Percentiles rank a stretch among this genome's conserved stretches.
Conservation (phyloP, 495 filamentous ascomycete species). For the Sabuloglossum arenarium region DNA sequence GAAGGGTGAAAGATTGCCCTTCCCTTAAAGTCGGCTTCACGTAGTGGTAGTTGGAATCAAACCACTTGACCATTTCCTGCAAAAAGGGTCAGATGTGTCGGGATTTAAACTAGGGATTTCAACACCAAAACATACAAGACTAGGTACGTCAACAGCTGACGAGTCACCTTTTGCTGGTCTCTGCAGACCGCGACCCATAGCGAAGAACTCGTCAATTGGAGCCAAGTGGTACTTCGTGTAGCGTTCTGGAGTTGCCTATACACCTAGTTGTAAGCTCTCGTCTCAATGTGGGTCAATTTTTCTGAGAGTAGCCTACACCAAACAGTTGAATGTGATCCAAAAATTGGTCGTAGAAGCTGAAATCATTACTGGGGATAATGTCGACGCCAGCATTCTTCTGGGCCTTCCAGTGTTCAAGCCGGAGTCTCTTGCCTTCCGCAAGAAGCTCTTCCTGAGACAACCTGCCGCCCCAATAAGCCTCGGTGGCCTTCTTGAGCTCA, state of each 20-base stretch:
- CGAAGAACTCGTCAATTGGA: conserved; percentile 91
- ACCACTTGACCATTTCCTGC: conserved; percentile 99
- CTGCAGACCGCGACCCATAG: conserved; percentile 97
- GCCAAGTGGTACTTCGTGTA: conserved; percentile 73
- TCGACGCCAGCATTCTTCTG: conserved; percentile 95
- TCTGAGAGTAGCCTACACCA: conserved; percentile 38
- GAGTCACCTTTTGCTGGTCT: conserved; percentile 34
- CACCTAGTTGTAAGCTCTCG: neutral
- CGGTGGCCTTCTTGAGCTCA: conserved; percentile 99
- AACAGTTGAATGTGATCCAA: conserved; percentile 98
- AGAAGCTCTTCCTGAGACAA: conserved; percentile 72
- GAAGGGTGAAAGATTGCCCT: conserved; percentile 84
- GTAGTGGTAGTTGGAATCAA: conserved; percentile 99
- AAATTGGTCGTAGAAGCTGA: conserved; percentile 95
- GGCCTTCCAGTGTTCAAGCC: conserved; percentile 95
- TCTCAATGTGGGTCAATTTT: neutral
- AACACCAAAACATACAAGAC: conserved; percentile 30
- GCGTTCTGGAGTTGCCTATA: conserved; percentile 64
- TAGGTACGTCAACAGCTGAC: conserved; percentile 74
- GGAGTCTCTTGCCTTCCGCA: conserved; percentile 84
- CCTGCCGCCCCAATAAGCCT: conserved; percentile 93
- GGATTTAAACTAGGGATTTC: neutral
- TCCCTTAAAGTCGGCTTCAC: conserved; percentile 96
- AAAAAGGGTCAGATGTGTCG: neutral
- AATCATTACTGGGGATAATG: conserved; percentile 97